These are phyloP conservation scores for Exophiala sp. DNA, from an alignment of 2,329 filamentous ascomycete genomes.

Conservation along the genomic window DNA sequence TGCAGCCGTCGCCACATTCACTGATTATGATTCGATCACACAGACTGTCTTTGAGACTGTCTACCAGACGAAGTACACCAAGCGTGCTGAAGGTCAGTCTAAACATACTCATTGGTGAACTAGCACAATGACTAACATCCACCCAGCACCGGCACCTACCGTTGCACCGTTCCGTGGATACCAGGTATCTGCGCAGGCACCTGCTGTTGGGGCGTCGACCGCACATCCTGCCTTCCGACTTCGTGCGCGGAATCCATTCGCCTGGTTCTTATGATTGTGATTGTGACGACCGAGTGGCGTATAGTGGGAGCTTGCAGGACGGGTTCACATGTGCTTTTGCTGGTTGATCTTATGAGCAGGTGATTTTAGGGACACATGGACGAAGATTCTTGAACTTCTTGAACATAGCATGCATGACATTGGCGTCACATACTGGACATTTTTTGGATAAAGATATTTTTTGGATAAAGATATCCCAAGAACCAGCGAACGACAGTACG, in stretches of 20 bases:
- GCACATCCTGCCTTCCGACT: conserved; percentile 11
- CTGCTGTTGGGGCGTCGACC: not conserved
- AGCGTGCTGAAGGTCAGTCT: conserved; percentile 20
- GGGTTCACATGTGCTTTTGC: too few relatives aligned
- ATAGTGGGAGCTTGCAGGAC: too few relatives aligned
- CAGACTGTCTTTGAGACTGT: conserved; percentile 21
- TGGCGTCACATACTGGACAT: too few relatives aligned
- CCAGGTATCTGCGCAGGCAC: not conserved
- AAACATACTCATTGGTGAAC: too few relatives aligned
- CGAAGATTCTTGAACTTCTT: too few relatives aligned
- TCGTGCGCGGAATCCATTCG: conserved; percentile 14
- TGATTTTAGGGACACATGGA: too few relatives aligned
- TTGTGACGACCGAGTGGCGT: too few relatives aligned
- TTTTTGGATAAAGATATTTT: too few relatives aligned
- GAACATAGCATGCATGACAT: too few relatives aligned
- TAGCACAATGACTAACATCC: not conserved
- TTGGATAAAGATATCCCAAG: too few relatives aligned
- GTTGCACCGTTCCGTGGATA: not conserved
- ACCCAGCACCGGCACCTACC: not conserved
- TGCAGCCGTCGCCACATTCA: conserved; percentile 15
- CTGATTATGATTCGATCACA: conserved; percentile 20
- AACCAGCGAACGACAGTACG: too few relatives aligned
- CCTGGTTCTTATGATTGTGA: conserved; percentile 4
- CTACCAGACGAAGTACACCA: conserved; percentile 20
- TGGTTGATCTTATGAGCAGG: too few relatives aligned